Percentiles rank a stretch among this genome's conserved stretches.
Evolutionary conservation across 805 yeast genomes (phyloP).

Genomic region (Suhomyces sp.): DNA sequence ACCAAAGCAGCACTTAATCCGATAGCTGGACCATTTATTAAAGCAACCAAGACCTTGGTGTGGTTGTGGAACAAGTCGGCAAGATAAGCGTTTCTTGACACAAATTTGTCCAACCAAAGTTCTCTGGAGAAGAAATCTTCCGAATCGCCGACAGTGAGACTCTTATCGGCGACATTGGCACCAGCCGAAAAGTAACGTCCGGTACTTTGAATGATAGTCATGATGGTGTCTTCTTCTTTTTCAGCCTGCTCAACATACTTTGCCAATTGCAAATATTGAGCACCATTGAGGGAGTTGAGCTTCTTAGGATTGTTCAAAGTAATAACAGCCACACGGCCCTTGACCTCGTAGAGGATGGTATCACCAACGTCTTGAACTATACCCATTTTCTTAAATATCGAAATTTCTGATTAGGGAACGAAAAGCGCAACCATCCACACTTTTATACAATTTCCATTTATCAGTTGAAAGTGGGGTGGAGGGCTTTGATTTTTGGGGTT

Average conservation of each 20-base stretch:
- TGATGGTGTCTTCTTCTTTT: conserved; percentile 53
- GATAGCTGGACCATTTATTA: conserved; percentile 83
- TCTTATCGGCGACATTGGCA: conserved; percentile 58
- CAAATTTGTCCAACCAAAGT: conserved; percentile 55
- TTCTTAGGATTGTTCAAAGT: conserved; percentile 59
- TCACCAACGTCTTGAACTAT: conserved; percentile 3
- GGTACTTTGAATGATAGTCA: conserved; percentile 65
- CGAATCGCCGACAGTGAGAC: conserved; percentile 26
- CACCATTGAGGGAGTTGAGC: conserved; percentile 64
- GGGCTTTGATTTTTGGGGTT: not conserved
- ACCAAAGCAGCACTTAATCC: conserved; percentile 76
- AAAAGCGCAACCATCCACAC: not conserved
- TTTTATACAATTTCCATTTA: not conserved
- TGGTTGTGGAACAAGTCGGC: conserved; percentile 70
- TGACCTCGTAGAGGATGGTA: conserved; percentile 37
- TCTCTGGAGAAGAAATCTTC: conserved; percentile 32
- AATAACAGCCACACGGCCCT: conserved; percentile 55
- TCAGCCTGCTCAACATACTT: conserved; percentile 61
- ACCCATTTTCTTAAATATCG: not conserved
- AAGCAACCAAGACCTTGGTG: conserved; percentile 64
- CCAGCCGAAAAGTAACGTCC: conserved; percentile 85
- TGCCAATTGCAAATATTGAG: conserved; percentile 61
- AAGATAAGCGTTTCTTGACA: conserved; percentile 68
- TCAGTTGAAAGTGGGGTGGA: conserved; percentile 3
- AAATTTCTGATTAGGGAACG: not conserved